Base-by-base conservation (phyloP, 768 basidiomycete genomes). In the Paxillus rubicundulus region DNA sequence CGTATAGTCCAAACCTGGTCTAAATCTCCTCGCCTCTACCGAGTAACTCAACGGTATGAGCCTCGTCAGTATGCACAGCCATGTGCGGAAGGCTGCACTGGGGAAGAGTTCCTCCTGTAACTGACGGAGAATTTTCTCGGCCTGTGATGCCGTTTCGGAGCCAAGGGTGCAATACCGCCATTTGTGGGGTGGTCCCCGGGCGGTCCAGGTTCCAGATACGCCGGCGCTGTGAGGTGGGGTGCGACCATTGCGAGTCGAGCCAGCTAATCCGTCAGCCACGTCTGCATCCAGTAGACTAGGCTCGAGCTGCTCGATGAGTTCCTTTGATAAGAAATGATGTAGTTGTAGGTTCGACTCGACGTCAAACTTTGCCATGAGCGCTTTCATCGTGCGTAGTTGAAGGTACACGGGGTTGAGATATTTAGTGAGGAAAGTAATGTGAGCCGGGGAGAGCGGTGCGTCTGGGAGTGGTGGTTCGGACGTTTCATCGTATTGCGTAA, bases 1-100 rank as follows among this genome's bases (percentile, higher is more conserved):
- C 39, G 94, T 95, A 67, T 98, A 98, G 68, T 97, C 96, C 60
- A 98, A 73, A 2, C 94, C 96, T 1, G 93, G 92, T 53, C 95
- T 75, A 70, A 98, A 95, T 49, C 96, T 75, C 60, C 96, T 76
- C 44, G 91, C 92, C 72, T 92, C 87, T n/a, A 82, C 81, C 12
- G 78, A 68, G 69, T 88, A 82, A 38, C 82, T 77, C 62, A 89
- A 70, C 18, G 92, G 89, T 50, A 94, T 74, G 53, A 96, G 62
- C 30, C 77, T 74, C 41, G 86, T 85, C 41, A 96, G 82, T 46
- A 81, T 75, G 16, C 82, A 77, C 36, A 97, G 72, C 94, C 94
- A 98, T n/a, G 89, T 84, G 47, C 93, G 81, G 78, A 95, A 95
- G n/a, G 91, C 88, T 12, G 76, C 60, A 27, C 86, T 86, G 6